A percentile compares a stretch with the other conserved stretches of the same genome.
Evolutionary conservation across 441 rosid species (phyloP).

Genomic region (Adansonia gregorii): DNA sequence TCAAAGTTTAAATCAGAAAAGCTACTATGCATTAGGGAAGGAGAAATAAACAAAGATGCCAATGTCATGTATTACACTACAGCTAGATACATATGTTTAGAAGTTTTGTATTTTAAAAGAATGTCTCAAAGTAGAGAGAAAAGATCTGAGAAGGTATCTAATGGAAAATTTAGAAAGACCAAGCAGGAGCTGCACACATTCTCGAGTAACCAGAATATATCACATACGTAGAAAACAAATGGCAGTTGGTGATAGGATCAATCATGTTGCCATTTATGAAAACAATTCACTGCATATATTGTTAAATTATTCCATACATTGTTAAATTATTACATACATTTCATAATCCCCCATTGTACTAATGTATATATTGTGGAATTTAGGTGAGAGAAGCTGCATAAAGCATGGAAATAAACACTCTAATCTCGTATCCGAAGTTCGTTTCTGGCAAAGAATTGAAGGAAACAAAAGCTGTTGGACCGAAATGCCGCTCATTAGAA

Average conservation of each 20-base stretch:
- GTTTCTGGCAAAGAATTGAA: background rate
- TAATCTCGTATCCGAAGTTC: slow-evolving; percentile 8
- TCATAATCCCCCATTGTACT: background rate
- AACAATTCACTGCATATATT: background rate
- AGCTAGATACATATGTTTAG: background rate
- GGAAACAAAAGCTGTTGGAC: slow-evolving; percentile 1
- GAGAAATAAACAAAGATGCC: background rate
- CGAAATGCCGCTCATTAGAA: slow-evolving; percentile 12
- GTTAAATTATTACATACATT: background rate
- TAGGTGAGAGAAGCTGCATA: background rate
- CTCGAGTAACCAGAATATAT: slow-evolving; percentile 7
- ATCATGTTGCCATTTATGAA: background rate
- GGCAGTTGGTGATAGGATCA: background rate
- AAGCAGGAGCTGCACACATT: slow-evolving; percentile 9
- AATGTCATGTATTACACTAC: background rate
- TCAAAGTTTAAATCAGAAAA: background rate
- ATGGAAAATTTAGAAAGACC: background rate
- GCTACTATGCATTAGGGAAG: background rate
- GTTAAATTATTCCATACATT: background rate
- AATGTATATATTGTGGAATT: background rate
- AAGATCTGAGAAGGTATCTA: slow-evolving; percentile 1
- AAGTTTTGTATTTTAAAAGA: background rate
- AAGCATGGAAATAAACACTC: background rate
- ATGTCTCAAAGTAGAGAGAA: background rate
- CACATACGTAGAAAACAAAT: background rate